Evolutionary conservation across 805 yeast genomes (phyloP), one percentile per base, ranked within the genome.

Genomic region (Candida railenensis): DNA sequence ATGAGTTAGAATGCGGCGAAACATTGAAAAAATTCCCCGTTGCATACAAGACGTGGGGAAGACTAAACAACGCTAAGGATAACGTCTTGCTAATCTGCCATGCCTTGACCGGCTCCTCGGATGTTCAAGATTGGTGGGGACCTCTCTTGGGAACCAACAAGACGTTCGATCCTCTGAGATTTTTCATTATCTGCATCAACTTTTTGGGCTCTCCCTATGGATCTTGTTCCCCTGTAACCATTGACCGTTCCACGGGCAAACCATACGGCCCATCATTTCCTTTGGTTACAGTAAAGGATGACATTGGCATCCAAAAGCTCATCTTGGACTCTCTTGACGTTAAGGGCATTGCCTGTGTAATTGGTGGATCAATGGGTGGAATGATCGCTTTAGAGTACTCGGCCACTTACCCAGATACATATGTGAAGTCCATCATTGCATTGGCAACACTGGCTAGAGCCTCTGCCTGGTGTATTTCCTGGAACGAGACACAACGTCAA

Each of bases 321-420:
- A 84, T 92, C 2, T 69, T 94, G 42, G 97, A 91, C 53, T 81
- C 83, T 3, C 66, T 94, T 40, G 90, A 89, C 0, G 89, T 94
- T n/a, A 77, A 76, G 44, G 78, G 82, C 47, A 72, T 92, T 22
- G 97, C 97, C 1, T 79, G 85, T 43, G 95, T 87, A 15, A 80
- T 94, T 47, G 99, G 99, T 34, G 99, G 99, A 0, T 91, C 98
- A 21, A 94, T 94, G 99, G 99, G 99, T 37, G 99, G 99, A 16
- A 94, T 94, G 98, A 70, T 90, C 39, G 89, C 91, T 0, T 70
- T 94, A 56, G 99, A 94, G 63, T 94, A 89, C 78, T 81, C 90
- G 2, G 60, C 73, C 1, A 67, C 68, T 2, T 89, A 79, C 61
- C 83, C 81, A 46, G 85, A 85, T 3, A 62, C 72, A 1, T 94